Evolutionary conservation across 2,329 filamentous ascomycete species (phyloP).

Genomic region (Colletotrichum sp.): DNA sequence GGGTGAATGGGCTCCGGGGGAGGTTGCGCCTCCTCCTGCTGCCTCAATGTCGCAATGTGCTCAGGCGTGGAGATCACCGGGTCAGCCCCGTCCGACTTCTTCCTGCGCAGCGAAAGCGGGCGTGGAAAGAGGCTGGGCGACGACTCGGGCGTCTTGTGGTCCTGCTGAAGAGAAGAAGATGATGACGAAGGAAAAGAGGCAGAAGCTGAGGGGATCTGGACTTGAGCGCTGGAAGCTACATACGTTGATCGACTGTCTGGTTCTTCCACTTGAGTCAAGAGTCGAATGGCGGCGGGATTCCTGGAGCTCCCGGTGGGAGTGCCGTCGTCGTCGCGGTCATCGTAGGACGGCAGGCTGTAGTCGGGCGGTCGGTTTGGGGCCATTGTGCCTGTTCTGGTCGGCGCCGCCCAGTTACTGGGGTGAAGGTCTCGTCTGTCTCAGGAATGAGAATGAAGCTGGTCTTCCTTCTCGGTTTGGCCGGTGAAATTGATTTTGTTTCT

Average conservation of each 20-base stretch:
- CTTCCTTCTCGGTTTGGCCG: background rate
- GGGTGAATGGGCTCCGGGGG: background rate
- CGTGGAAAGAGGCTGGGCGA: conserved; percentile 24
- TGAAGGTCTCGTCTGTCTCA: background rate
- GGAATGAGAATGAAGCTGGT: background rate
- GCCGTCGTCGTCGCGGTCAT: conserved; percentile 54
- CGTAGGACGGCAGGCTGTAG: conserved; percentile 62
- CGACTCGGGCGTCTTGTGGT: conserved; percentile 20
- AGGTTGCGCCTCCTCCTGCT: conserved; percentile 38
- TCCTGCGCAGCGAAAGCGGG: conserved; percentile 25
- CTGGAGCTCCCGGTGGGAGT: conserved; percentile 47
- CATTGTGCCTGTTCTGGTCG: conserved; percentile 38
- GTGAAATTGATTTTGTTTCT: background rate
- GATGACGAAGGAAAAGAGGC: background rate
- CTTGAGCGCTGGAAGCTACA: conserved; percentile 40
- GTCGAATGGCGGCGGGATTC: conserved; percentile 60
- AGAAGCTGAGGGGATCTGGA: background rate
- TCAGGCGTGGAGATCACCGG: conserved; percentile 37
- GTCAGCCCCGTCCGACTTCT: conserved; percentile 12
- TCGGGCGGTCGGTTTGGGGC: conserved; percentile 60
- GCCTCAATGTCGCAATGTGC: conserved; percentile 38
- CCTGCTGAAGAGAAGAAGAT: conserved; percentile 19
- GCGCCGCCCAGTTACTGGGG: conserved; percentile 14
- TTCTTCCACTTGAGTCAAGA: conserved; percentile 69
- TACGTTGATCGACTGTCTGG: conserved; percentile 56